Base-by-base conservation (phyloP, 768 basidiomycete species). In the Leccinum aurantiacum region DNA sequence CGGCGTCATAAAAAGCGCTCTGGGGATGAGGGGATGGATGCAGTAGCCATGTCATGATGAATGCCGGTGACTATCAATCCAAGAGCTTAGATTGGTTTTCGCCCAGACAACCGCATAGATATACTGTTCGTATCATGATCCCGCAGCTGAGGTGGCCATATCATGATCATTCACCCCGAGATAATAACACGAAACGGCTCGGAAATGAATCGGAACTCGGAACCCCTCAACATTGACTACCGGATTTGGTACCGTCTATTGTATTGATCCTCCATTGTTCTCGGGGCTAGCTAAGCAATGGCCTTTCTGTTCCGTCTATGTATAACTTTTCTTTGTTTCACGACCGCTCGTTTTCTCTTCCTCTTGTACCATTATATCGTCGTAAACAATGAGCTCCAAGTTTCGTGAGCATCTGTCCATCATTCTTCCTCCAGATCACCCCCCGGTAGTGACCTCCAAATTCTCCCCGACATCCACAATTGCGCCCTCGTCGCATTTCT, bases 401-500 rank as follows among this genome's bases (percentile, higher is more conserved):
- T 74, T 74, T 57, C 69, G 67, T 41, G 73, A 74, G 54, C 70
- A 74, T 46, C 64, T 74, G 17, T 72, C 71, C 22, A 44, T 75
- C 15, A 37, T 60, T 31, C 38, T 49, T 44, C 61, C 65, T 19
- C 53, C 60, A 29, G 51, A 57, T 11, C 44, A 60, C 56, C 33
- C 33, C 14, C 69, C 68, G 3, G 38, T 74, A 53, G 74, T 75
- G 57, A 58, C 60, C 3, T 80, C 80, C 48, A 78, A 70, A 51
- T 80, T 81, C 67, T 81, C 80, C 19, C 77, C 80, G 38, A 76
- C 76, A n/a, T 78, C 79, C 10, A 75, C 77, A 13, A 69, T 73
- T 53, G 58, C 64, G 3, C 59, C 67, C 7, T 71, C 70, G n/a
- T 67, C 69, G 14, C 71, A 67, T 19, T 68, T 68, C 48, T 69